Base-by-base conservation (phyloP, 2,329 filamentous ascomycete genomes). In the Colletotrichum trifolii region DNA sequence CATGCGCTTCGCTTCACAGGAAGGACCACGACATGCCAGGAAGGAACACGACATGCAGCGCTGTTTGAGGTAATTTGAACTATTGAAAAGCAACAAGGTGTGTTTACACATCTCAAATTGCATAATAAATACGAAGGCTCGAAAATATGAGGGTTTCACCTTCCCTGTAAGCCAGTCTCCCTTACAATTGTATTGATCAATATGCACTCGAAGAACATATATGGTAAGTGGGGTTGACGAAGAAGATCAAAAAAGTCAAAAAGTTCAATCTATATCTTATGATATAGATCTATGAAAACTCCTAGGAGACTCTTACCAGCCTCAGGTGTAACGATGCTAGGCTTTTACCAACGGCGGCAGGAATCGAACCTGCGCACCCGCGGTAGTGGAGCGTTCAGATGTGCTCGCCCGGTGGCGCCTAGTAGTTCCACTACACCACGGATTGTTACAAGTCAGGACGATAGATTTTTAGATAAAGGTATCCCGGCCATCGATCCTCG, bases 251-350 rank as follows among this genome's bases (percentile, higher is more conserved):
- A 33, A n/a, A 53, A 17, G 17, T 3, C 2, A 38, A 53, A 63
- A 48, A 59, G 47, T 53, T 48, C 42, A 45, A 34, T n/a, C 35
- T 36, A 36, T 10, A 17, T 34, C 47, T 9, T 13, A 12, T 10
- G 12, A 33, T 17, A 46, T 38, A 12, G 25, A 45, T 17, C 42
- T 52, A 47, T 58, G 39, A 57, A 63, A 63, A 53, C n/a, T 34
- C 47, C 34, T 13, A 42, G 45, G 59, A 57, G 39, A 57, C 46
- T 57, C 33, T 57, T 57, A 57, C 59, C 59, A 45, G 54, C 53
- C 53, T 50, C 59, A 50, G 59, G 59, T 50, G 45, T 57, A 55
- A 48, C 50, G 50, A 61, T 55, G 58, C 49, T 13, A 39, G 34
- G 42, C n/a, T 42, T 57, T 50, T 50, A 10, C 42, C 35, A 45